Evolutionary conservation across 2,329 filamentous ascomycete genomes (phyloP), one percentile per base, ranked within the genome.

Genomic region (Aspergillus tubingensis): DNA sequence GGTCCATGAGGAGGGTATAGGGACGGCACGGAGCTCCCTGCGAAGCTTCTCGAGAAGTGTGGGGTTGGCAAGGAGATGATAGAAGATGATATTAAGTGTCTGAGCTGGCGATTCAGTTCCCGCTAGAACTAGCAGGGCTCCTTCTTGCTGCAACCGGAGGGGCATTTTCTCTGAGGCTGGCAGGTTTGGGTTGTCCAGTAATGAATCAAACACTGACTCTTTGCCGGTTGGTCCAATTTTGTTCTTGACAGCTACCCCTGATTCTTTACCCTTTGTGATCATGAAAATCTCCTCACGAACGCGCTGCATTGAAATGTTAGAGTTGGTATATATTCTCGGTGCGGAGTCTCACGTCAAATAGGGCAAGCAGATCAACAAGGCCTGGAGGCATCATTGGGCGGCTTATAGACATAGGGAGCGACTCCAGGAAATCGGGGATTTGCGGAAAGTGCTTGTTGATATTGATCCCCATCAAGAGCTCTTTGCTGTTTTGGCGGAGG

Each of bases 401-500:
- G 43, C 54, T 56, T 10, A 49, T 56, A 2, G 43, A 49, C 17
- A 23, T 10, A 3, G 54, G 54, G 13, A 49, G 62, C 27, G 59
- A 51, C 11, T 68, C 66, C 21, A 73, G 58, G 6, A 70, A 62
- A 44, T 70, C 67, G 0, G 63, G 58, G 19, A 72, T 59, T 70
- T 67, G 70, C 5, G 67, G 66, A 56, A 76, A 73, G 50, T 75
- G 69, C 39, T 70, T 66, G 49, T 72, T 74, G 36, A 75, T 39
- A 55, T 74, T 70, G 15, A 73, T 67, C n/a, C 69, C 66, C 21
- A 64, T 52, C 8, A 75, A 64, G 6, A 76, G 62, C 8, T 63
- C 59, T 11, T 62, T 65, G 50, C 72, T 68, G 60, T 76, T 73
- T 21, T 66, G 57, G 11, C 73, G 68, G 41, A 67, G 61, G 11